Conservation (phyloP, 2,329 filamentous ascomycete species). For the Sclerotinia minor region DNA sequence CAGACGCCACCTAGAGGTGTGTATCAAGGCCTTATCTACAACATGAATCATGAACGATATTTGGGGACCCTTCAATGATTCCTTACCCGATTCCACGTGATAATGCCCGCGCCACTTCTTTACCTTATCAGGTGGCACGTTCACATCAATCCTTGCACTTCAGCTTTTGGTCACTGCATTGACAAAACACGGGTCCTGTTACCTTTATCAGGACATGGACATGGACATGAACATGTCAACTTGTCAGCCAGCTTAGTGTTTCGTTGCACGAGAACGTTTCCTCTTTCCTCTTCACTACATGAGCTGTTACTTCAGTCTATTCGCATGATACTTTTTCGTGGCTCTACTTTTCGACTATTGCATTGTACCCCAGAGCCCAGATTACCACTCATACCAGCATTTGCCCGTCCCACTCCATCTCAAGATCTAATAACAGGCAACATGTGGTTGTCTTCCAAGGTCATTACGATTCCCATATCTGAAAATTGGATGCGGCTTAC, state of each 20-base stretch:
- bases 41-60: background rate
- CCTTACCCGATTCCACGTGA: background rate
- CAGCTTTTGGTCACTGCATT: slow-evolving; percentile 12
- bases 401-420: background rate
- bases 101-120: slow-evolving; percentile 1
- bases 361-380: slow-evolving; percentile 1
- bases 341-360: slow-evolving; percentile 3
- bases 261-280: slow-evolving; percentile 11
- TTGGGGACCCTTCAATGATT: background rate
- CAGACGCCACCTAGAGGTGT: background rate
- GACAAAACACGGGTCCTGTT: slow-evolving; percentile 17
- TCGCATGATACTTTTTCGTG: slow-evolving; percentile 24
- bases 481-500: slow-evolving; percentile 11
- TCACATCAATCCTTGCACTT: background rate
- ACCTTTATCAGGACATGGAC: background rate
- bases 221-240: background rate
- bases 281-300: slow-evolving; percentile 17
- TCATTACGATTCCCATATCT: slow-evolving; percentile 10
- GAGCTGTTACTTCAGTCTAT: slow-evolving; percentile 17
- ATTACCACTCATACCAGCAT: background rate
- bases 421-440: background rate
- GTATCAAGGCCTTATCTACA: background rate
- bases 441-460: background rate
- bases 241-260: background rate
- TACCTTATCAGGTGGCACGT: slow-evolving; percentile 8